Evolutionary conservation across 768 basidiomycete genomes (phyloP), one percentile per base, ranked within the genome.

Genomic region (Tubosaeta sp.): DNA sequence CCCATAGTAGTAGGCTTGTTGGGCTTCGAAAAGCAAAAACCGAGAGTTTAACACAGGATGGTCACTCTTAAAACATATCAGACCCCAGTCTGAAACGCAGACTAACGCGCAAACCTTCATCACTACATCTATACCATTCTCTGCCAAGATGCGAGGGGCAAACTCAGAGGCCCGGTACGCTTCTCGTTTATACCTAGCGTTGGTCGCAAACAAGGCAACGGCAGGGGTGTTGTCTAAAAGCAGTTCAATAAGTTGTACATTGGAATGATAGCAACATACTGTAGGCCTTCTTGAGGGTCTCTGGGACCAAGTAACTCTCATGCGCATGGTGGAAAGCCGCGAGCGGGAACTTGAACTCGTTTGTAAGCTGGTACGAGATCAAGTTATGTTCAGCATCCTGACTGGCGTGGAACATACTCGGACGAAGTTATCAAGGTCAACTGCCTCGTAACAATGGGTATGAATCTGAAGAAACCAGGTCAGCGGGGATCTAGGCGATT

Each of bases 271-370:
- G 43, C 25, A 38, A 48, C 58, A 19, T 55, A 69, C 69, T 65
- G 51, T 77, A 94, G 55, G 85, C 82, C 66, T 79, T 73, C 69
- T 92, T 95, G 55, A 97, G 71, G 5, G 87, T 71, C 22, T 83
- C 82, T 1, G 93, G 90, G 22, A 94, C 86, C n/a, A 97, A 78
- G 70, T 91, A 97, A 1, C 91, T 83, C 66, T 95, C 92, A 50
- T 91, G 85, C 8, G 92, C 94, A 63, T 91, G 87, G 61, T 94
- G 91, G 63, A 94, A 84, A 6, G 89, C 86, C 6, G 87, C 81
- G 27, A 94, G 76, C 2, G 83, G 78, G 63, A 92, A 93, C 59
- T 91, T 72, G 75, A 95, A 97, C 69, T 97, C 94, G 64, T 95
- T 90, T 33, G 90, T 84, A 46, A 97, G 76, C 82, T 93, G n/a